Evolutionary conservation across 345 rosid genomes (phyloP).

Genomic region (Heritiera fomes): DNA sequence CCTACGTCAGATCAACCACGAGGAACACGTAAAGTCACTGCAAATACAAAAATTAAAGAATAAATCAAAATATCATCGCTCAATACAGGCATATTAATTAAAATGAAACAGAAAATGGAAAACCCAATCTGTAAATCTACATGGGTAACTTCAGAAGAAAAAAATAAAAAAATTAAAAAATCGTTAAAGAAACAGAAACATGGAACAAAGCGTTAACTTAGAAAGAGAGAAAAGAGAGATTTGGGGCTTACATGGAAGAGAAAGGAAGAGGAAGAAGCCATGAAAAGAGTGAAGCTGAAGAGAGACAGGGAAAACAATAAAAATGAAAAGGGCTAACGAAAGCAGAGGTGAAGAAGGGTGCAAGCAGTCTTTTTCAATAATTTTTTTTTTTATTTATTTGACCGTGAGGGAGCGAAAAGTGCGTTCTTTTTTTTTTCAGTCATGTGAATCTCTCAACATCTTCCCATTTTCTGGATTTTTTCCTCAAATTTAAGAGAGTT

Average conservation of each 20-base stretch:
- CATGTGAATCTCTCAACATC: background rate
- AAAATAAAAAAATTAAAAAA: slow-evolving; percentile 17
- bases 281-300: slow-evolving; percentile 32
- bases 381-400: slow-evolving; percentile 22
- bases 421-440: background rate
- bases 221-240: slow-evolving; percentile 29
- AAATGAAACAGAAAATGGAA: slow-evolving; percentile 7
- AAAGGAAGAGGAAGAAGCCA: slow-evolving; percentile 30
- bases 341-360: slow-evolving; percentile 24
- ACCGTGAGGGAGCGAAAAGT: slow-evolving; percentile 3
- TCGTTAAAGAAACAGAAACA: background rate
- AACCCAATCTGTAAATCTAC: slow-evolving; percentile 21
- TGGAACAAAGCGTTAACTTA: background rate
- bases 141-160: background rate
- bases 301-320: background rate
- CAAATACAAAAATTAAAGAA: slow-evolving; percentile 27
- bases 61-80: slow-evolving; percentile 16
- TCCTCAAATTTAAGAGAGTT: background rate
- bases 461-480: background rate
- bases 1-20: slow-evolving; percentile 43
- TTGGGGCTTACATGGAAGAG: slow-evolving; percentile 44
- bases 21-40: slow-evolving; percentile 31
- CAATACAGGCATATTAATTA: background rate
- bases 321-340: slow-evolving; percentile 13
- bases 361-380: slow-evolving; percentile 35